Base-by-base conservation (phyloP, 2,329 filamentous ascomycete species). In the Xylariaceae sp. region DNA sequence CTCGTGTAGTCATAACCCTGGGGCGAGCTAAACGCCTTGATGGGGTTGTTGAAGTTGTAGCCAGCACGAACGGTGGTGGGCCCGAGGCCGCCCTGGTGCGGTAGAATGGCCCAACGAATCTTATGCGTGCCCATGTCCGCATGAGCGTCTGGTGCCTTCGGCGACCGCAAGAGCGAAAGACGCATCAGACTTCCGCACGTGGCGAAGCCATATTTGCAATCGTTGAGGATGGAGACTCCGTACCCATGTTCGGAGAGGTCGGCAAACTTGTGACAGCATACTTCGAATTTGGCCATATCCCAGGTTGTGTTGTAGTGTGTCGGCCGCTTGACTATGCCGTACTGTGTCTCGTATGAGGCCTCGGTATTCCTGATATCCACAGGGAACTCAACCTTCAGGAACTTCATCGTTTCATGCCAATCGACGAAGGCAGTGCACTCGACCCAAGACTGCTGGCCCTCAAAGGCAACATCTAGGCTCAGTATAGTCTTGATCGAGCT, bases 261-360 rank as follows among this genome's bases (percentile, higher is more conserved):
- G 9, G 92, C 92, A 79, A 90, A 97, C 72, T 92, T 93, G 78
- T 97, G 92, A 73, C 89, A 93, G 80, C 92, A 96, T 55, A 97
- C 92, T 77, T 97, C 92, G 68, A 97, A 97, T 70, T 96, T 96
- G 70, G 92, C 92, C 92, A 96, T 96, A 71, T 96, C 92, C 92
- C 92, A 96, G 66, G 80, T 88, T 2, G 94, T 99, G 77, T 99
- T 99, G 82, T 97, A 97, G 76, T 99, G 94, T 0, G 94, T 99
- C 2, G 94, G 93, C 35, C 94, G 85, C 66, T 86, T 86, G 63
- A 94, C 87, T 66, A 97, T 85, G 67, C 93, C 93, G 70, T 90
- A 97, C 69, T 96, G 92, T 6, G 91, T 96, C 75, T 99, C 94
- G 73, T 99, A 99, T 10, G 87, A 90, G 37, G 94, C 94, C 75